These are phyloP conservation scores for Beauveria scarabaeidicola DNA, from an alignment of 2,329 filamentous ascomycete genomes.

Conservation along the genomic window DNA sequence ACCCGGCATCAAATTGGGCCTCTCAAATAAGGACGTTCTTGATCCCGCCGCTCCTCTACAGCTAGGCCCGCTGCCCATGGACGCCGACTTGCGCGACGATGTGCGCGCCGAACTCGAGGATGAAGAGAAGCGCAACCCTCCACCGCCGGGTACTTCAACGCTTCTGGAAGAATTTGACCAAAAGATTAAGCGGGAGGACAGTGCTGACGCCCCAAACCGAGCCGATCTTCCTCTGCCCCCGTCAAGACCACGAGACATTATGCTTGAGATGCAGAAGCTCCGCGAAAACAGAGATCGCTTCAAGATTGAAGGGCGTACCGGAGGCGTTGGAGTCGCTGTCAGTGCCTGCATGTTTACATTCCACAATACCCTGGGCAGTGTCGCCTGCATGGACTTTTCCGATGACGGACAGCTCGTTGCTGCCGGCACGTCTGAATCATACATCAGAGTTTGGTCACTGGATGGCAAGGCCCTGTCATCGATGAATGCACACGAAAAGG, in stretches of 20 bases:
- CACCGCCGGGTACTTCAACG: conserved; percentile 58
- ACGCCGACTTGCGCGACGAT: conserved; percentile 72
- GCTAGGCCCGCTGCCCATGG: conserved; percentile 76
- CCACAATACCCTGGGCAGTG: conserved; percentile 86
- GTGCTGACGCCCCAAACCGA: conserved; percentile 70
- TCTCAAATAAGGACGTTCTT: conserved; percentile 52
- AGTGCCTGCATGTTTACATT: conserved; percentile 98
- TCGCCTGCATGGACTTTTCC: conserved; percentile 93
- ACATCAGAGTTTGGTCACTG: conserved; percentile 88
- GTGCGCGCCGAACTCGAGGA: conserved; percentile 81
- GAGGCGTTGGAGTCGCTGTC: conserved; percentile 72
- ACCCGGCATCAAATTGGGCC: conserved; percentile 52
- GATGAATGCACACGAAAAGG: conserved; percentile 49
- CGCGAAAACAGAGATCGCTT: conserved; percentile 90
- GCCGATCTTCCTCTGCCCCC: conserved; percentile 78
- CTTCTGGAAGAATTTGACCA: conserved; percentile 83
- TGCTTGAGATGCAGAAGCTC: conserved; percentile 89
- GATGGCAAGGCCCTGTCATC: conserved; percentile 75
- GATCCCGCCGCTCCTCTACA: conserved; percentile 53
- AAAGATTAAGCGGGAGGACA: conserved; percentile 82
- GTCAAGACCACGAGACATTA: conserved; percentile 80
- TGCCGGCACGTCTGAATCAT: conserved; percentile 84
- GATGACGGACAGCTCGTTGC: conserved; percentile 83
- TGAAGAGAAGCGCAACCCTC: conserved; percentile 70
- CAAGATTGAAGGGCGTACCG: conserved; percentile 74